Percentiles rank a stretch among this genome's conserved stretches.
These are phyloP conservation scores for Aspergillus mulundensis DNA, from an alignment of 495 filamentous ascomycete species.

Conservation along the genomic window DNA sequence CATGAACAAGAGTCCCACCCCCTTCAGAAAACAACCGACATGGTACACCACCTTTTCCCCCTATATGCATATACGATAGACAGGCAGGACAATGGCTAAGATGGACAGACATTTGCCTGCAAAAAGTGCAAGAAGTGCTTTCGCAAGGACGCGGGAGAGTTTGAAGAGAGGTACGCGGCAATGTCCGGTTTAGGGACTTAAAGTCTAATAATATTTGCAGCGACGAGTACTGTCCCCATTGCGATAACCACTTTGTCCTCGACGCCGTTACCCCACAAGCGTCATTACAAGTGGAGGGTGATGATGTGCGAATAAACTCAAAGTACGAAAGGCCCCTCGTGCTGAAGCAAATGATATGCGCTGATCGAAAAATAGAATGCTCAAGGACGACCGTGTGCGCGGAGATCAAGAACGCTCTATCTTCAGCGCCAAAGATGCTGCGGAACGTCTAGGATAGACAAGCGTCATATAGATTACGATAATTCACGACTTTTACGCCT, in stretches of 20 bases:
- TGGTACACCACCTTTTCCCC: slow-evolving; percentile 47
- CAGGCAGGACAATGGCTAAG: neutral
- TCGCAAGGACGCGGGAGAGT: slow-evolving; percentile 85
- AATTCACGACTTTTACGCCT: slow-evolving; percentile 28
- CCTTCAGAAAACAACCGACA: slow-evolving; percentile 73
- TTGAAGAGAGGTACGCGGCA: slow-evolving; percentile 69
- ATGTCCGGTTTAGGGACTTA: neutral
- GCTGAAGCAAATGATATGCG: neutral
- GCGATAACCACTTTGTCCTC: slow-evolving; percentile 95
- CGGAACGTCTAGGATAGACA: slow-evolving; percentile 67
- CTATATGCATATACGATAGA: slow-evolving; percentile 2
- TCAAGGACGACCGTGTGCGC: slow-evolving; percentile 85
- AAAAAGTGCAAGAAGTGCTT: slow-evolving; percentile 99
- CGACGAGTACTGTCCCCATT: slow-evolving; percentile 99
- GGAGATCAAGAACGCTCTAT: slow-evolving; percentile 57
- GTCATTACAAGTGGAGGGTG: slow-evolving; percentile 78
- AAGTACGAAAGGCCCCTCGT: slow-evolving; percentile 35
- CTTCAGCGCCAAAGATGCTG: slow-evolving; percentile 67
- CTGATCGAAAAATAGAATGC: slow-evolving; percentile 56
- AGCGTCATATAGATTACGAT: slow-evolving; percentile 22
- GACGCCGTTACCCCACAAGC: slow-evolving; percentile 81
- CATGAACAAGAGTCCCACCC: slow-evolving; percentile 70
- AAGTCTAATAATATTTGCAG: slow-evolving; percentile 32
- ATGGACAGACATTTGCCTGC: slow-evolving; percentile 68
- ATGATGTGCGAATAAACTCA: slow-evolving; percentile 77